Base-by-base conservation (phyloP, 805 yeast genomes). In the Candida peoriensis region DNA sequence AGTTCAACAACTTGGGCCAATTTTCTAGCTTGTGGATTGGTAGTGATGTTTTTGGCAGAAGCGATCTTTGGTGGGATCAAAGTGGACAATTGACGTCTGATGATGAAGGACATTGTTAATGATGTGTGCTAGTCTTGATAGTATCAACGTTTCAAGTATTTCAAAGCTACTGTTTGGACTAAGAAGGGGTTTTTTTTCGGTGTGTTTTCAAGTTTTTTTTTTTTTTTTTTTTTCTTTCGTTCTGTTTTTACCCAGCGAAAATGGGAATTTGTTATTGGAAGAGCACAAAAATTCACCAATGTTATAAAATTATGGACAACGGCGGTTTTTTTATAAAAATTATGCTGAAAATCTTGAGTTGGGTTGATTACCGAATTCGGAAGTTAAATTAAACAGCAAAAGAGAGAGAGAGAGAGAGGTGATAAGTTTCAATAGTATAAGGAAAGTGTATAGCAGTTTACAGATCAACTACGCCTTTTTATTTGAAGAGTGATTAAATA, bases 1-100 rank as follows among this genome's bases (percentile, higher is more conserved):
- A 93, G 89, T 47, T 85, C 74, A 55, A 90, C 97, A 55, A 90
- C 95, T 63, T 85, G 84, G 50, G 86, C 81, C 81, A 93, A 86
- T 71, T 95, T 86, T 76, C 87, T 86, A 54, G 97, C 97, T 55
- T 90, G 83, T 57, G 97, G 96, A 70, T 88, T 87, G 43, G 95
- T 76, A 41, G 96, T 95, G 50, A 93, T 72, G 82, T 87, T 89
- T 82, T 81, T 76, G 30, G 96, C 93, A 44, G 97, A 88, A 38
- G 96, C 97, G 60, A 90, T 81, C 90, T 90, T 90, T 64, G 98
- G 98, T 54, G 98, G 98, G 60, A 90, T 89, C 71, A 90, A 75
- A 57, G 97, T 83, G 48, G 97, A 88, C 64, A 90, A 76, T 55
- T 81, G 81, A 72, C 98, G 89, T 81, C 85, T 89, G 58, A 79